Conservation (phyloP, 2,329 filamentous ascomycete genomes). For the Didymellaceae sp. region DNA sequence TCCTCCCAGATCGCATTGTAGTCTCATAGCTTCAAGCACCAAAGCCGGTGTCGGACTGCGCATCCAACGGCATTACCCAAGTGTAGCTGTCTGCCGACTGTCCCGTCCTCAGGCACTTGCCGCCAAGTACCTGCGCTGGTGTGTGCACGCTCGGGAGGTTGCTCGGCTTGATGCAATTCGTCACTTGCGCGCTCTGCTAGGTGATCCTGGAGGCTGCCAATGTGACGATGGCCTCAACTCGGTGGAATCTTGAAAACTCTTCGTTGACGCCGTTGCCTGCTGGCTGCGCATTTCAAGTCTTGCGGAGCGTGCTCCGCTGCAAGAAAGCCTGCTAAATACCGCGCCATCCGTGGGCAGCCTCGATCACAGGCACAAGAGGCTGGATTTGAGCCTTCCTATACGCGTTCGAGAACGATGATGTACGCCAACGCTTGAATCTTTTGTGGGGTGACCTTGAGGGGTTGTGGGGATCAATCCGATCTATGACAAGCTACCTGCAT, state of each 20-base stretch:
- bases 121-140: slow-evolving; percentile 7
- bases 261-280: slow-evolving; percentile 12
- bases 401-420: slow-evolving; percentile 23
- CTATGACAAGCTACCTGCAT: slow-evolving; percentile 25
- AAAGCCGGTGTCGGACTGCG: too few species aligned
- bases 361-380: slow-evolving; percentile 19
- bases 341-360: slow-evolving; percentile 1
- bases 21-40: too few species aligned
- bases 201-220: slow-evolving; percentile 23
- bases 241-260: slow-evolving; percentile 18
- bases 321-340: slow-evolving; percentile 10
- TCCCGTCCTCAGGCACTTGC: slow-evolving; percentile 17
- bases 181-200: too few species aligned
- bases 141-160: slow-evolving; percentile 27
- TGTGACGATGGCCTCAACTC: slow-evolving; percentile 17
- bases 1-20: too few species aligned
- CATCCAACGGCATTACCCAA: too few species aligned
- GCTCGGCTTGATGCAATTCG: slow-evolving; percentile 6
- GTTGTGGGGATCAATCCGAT: slow-evolving; percentile 26
- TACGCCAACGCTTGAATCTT: slow-evolving; percentile 21
- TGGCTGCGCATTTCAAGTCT: slow-evolving; percentile 1
- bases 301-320: slow-evolving; percentile 14
- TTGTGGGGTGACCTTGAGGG: slow-evolving; percentile 29
- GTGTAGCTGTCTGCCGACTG: slow-evolving; percentile 8
- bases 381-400: slow-evolving; percentile 12